Evolutionary conservation across 2,329 filamentous ascomycete species (phyloP).

Genomic region (Monosporascus ibericus): DNA sequence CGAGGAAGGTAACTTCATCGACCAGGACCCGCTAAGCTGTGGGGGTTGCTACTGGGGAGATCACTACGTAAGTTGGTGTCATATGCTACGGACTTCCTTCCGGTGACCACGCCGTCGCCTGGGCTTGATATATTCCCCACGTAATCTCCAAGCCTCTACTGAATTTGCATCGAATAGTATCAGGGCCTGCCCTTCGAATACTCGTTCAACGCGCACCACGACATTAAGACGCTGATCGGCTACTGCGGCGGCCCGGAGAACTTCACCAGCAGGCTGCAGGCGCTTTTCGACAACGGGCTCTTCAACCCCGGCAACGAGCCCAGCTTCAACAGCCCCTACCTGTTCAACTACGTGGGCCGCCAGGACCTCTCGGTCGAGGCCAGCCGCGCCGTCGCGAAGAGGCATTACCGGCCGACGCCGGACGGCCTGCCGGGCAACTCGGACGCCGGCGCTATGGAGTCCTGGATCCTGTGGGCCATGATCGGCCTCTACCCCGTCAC

Average conservation of each 20-base stretch:
- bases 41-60: constrained; percentile 63
- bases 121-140: too few relatives aligned
- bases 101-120: too few relatives aligned
- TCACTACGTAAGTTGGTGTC: constrained; percentile 28
- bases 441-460: constrained; percentile 69
- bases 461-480: constrained; percentile 64
- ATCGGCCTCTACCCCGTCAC: constrained; percentile 63
- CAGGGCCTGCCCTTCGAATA: constrained; percentile 60
- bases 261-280: constrained; percentile 54
- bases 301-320: constrained; percentile 66
- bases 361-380: constrained; percentile 56
- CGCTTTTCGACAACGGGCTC: constrained; percentile 53
- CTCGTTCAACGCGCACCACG: constrained; percentile 63
- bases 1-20: constrained; percentile 42
- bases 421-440: constrained; percentile 62
- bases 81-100: neutral
- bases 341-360: constrained; percentile 61
- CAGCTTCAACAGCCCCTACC: constrained; percentile 59
- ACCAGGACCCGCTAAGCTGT: constrained; percentile 52
- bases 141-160: too few relatives aligned
- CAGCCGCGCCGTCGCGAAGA: constrained; percentile 52
- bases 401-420: constrained; percentile 49
- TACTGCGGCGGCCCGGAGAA: constrained; percentile 47
- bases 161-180: constrained; percentile 29
- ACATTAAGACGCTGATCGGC: constrained; percentile 48